Evolutionary conservation across 164 flowering plant species (phyloP).

Genomic region (Chloranthus sessilifolius): DNA sequence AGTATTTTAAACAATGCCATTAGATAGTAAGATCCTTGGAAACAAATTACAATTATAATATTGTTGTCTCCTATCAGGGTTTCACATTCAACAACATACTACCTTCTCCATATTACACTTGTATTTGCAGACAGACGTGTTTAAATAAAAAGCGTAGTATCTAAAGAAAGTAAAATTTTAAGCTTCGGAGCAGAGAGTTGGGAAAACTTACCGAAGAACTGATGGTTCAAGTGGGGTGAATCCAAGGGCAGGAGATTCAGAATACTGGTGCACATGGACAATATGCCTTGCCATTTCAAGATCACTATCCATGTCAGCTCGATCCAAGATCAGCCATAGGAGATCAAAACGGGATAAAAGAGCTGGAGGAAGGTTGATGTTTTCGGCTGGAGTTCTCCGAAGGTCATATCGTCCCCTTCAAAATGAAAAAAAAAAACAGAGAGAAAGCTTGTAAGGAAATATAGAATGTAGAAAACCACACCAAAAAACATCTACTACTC

Average conservation of each 20-base stretch:
- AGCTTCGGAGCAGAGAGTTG: neutral
- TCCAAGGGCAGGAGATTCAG: conserved; percentile 93
- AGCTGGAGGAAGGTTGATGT: conserved; percentile 98
- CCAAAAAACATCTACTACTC: no score
- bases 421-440: conserved; percentile 13
- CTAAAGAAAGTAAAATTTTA: no score
- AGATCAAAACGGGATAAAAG: conserved; percentile 96
- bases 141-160: no score
- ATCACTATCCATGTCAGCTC: conserved; percentile 97
- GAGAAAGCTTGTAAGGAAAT: conserved; percentile 2
- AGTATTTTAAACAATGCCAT: no score
- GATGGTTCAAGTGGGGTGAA: conserved; percentile 93
- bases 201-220: conserved; percentile 63
- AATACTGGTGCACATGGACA: conserved; percentile 85
- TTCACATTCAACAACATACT: no score
- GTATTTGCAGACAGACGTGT: no score
- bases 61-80: no score
- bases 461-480: no score
- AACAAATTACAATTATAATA: no score
- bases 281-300: conserved; percentile 98
- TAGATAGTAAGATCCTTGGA: no score
- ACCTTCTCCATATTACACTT: no score
- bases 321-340: conserved; percentile 89
- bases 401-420: conserved; percentile 98
- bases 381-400: conserved; percentile 97